phyloP scores from a whole-genome alignment of 441 rosid genomes.

The Brassica hybrid region DNA sequence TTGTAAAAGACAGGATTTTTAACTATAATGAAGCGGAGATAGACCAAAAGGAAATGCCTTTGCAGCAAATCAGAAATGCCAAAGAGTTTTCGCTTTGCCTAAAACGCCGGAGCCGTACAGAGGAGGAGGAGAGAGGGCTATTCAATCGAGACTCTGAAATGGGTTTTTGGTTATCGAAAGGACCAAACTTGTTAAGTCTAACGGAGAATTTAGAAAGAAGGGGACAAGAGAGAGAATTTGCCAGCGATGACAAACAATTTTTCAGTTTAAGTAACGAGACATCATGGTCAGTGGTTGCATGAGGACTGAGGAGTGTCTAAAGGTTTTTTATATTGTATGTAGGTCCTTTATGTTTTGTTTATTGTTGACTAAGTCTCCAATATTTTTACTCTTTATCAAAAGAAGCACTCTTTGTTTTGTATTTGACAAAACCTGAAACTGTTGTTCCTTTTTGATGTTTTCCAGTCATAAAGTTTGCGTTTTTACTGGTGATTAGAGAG shows the following conservation, averaged over 20 bases:
- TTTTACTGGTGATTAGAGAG: slow-evolving; percentile 41
- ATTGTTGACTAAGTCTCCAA: not conserved
- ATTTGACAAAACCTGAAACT: not conserved
- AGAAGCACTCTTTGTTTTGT: slow-evolving; percentile 6
- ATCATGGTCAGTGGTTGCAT: slow-evolving; percentile 26
- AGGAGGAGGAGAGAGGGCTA: not conserved
- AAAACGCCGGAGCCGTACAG: slow-evolving; percentile 1
- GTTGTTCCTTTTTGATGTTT: not conserved
- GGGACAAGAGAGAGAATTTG: not conserved
- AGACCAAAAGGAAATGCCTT: slow-evolving; percentile 7
- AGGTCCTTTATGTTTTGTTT: slow-evolving; percentile 12
- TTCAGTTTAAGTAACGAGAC: no score
- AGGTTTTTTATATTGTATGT: not conserved
- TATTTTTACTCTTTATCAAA: slow-evolving; percentile 1
- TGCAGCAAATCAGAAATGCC: not conserved
- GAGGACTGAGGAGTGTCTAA: slow-evolving; percentile 20
- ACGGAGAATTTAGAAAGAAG: not conserved
- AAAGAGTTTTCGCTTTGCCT: slow-evolving; percentile 14
- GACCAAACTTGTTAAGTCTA: not conserved
- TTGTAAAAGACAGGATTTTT: not conserved
- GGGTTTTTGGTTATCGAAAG: not conserved
- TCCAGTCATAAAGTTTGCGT: slow-evolving; percentile 16
- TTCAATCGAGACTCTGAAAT: slow-evolving; percentile 6
- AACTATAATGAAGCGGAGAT: slow-evolving; percentile 1
- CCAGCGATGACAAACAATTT: not conserved